Evolutionary conservation across 305 asterid genomes (phyloP).

Genomic region (Rubia tinctorum): DNA sequence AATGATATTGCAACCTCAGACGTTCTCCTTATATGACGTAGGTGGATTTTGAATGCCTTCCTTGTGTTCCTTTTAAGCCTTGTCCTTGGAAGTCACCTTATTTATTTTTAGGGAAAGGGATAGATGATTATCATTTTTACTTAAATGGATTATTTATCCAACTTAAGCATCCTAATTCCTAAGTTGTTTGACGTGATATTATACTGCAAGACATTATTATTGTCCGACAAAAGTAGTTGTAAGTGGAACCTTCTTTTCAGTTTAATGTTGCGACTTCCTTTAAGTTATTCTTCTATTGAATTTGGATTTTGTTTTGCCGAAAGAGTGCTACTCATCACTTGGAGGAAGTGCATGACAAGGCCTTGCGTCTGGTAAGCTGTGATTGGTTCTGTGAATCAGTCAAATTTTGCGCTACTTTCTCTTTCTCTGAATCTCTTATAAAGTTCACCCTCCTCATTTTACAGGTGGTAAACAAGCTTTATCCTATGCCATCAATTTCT

Average conservation of each 20-base stretch:
- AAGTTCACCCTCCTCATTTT: conserved; percentile 20
- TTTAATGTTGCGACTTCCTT: background rate
- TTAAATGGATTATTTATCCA: background rate
- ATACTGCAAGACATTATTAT: background rate
- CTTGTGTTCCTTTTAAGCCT: background rate
- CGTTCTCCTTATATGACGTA: background rate
- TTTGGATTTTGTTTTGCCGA: conserved; percentile 24
- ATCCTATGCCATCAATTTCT: conserved; percentile 76
- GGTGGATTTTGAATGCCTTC: background rate
- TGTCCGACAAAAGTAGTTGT: background rate
- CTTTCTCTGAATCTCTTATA: background rate
- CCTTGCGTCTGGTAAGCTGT: conserved; percentile 87
- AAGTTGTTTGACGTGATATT: too few relatives aligned
- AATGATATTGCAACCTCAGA: background rate
- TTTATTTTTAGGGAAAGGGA: background rate
- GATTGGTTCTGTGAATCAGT: conserved; percentile 21
- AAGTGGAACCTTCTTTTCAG: background rate
- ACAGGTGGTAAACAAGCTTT: conserved; percentile 97
- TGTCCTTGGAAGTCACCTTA: background rate
- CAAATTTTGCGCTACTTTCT: conserved; percentile 13
- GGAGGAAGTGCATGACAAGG: conserved; percentile 99
- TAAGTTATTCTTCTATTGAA: conserved; percentile 26
- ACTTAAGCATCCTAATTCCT: too few relatives aligned
- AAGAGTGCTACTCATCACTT: conserved; percentile 88
- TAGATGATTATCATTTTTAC: background rate